Evolutionary conservation across 305 asterid genomes (phyloP), one percentile per base, ranked within the genome.

Genomic region (Solanum hybrid): DNA sequence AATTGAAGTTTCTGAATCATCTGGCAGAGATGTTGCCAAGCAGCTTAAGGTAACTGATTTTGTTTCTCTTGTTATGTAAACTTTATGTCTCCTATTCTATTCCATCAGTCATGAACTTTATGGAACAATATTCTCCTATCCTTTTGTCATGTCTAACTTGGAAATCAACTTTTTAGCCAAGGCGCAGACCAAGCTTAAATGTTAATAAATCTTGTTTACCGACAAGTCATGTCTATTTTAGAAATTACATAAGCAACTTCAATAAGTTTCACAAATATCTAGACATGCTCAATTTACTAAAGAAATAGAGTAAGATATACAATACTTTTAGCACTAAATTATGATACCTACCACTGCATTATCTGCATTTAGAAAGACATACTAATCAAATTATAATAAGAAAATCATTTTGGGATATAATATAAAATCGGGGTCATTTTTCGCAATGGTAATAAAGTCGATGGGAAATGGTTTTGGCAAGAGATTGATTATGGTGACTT

Each of bases 1-100:
- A 94, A 92, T 94, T 89, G 94, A 92, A 91, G 96, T 94, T 68
- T 94, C 94, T 41, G 95, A 95, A 79, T 94, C 94, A 36, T 94
- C 94, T 14, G 94, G 93, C 82, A 94, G 81, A 88, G 93, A 93
- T 93, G 95, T 94, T 8, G 95, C 96, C 91, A 92, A 93, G 90
- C n/a, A 51, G 8, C n/a, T 51, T 51, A 51, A 15, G 68, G 68
- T 51, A 15, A 15, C 2, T 51, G 68, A 51, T 51, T 51, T 17
- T 15, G 9, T 15, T 51, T 51, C 68, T 15, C 65, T 51, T 51
- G 9, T 51, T 51, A 1, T 51, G n/a, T 15, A 51, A 15, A 51
- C n/a, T 51, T 51, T 51, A 0, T 6, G 3, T 51, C 95, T 51
- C 68, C 68, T 51, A 51, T 51, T 51, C 9, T 51, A 51, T 15